A percentile compares a stretch with the other conserved stretches of the same genome.
These are phyloP conservation scores for Lactuca sativa DNA, from an alignment of 129 eudicot species.

Conservation along the genomic window DNA sequence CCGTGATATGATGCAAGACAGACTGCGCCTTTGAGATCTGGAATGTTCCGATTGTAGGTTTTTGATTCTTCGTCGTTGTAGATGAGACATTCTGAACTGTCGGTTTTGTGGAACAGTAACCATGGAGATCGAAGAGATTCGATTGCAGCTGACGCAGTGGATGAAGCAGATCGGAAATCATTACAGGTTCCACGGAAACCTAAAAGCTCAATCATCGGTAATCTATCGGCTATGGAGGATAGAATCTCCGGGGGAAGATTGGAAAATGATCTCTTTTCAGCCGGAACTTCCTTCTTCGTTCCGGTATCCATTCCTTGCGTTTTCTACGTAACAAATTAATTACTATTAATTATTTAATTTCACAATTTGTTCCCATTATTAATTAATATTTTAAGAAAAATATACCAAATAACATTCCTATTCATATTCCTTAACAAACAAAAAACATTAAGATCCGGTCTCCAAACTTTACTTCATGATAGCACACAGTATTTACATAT, in stretches of 20 bases:
- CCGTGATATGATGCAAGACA: conserved; percentile 44
- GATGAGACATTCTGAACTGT: conserved; percentile 20
- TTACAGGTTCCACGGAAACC: conserved; percentile 40
- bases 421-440: too few species aligned
- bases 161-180: conserved; percentile 36
- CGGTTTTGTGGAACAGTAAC: conserved; percentile 24
- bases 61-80: conserved; percentile 5
- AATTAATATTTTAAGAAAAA: too few species aligned
- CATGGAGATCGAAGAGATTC: conserved; percentile 20
- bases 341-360: too few species aligned
- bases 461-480: too few species aligned
- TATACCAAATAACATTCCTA: too few species aligned
- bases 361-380: too few species aligned
- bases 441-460: too few species aligned
- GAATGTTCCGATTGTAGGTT: conserved; percentile 26
- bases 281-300: not conserved
- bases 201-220: conserved; percentile 33
- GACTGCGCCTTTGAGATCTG: conserved; percentile 26
- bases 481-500: too few species aligned
- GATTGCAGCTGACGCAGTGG: conserved; percentile 19
- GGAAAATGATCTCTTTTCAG: conserved; percentile 14
- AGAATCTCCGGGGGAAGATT: conserved; percentile 36
- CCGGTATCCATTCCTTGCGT: not conserved
- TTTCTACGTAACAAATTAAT: not conserved
- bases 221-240: conserved; percentile 16